Percentiles rank a stretch among this genome's conserved stretches.
Conservation (phyloP, 2,329 filamentous ascomycete genomes). For the Fusarium tuaranense region DNA sequence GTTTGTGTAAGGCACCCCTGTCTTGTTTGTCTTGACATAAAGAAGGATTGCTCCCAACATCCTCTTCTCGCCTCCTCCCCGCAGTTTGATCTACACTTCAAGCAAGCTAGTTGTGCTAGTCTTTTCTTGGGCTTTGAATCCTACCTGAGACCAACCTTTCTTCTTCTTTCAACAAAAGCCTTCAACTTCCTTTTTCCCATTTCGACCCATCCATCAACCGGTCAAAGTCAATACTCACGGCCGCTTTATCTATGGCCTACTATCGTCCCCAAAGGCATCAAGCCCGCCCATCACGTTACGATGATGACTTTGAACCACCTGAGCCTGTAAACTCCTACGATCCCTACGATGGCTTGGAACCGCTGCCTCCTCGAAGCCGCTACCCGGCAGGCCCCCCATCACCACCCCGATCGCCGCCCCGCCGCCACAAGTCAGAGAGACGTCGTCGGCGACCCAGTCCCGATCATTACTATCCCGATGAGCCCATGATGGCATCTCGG, state of each 20-base stretch:
- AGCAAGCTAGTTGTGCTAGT: conserved; percentile 11
- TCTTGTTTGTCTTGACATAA: conserved; percentile 31
- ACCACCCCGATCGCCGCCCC: conserved; percentile 31
- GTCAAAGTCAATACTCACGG: neutral
- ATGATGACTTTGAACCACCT: conserved; percentile 40
- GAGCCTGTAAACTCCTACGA: conserved; percentile 38
- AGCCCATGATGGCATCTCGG: conserved; percentile 17
- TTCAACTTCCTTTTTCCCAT: neutral
- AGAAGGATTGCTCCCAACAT: conserved; percentile 29
- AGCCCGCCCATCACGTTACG: conserved; percentile 36
- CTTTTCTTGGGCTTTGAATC: conserved; percentile 1
- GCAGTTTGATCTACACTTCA: conserved; percentile 19
- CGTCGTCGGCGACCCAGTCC: conserved; percentile 37
- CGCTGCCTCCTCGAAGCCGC: conserved; percentile 20
- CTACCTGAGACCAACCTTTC: conserved; percentile 1
- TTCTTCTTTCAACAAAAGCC: conserved; percentile 1
- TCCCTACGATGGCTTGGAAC: conserved; percentile 30
- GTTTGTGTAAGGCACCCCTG: conserved; percentile 7
- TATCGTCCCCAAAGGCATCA: conserved; percentile 41
- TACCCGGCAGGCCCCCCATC: conserved; percentile 11
- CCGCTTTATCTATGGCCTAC: conserved; percentile 40
- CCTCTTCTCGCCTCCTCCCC: conserved; percentile 16
- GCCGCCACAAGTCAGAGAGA: conserved; percentile 39
- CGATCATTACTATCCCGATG: conserved; percentile 32
- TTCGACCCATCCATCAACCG: neutral